phyloP scores from a whole-genome alignment of 2,329 filamentous ascomycete genomes.

The Apiospora koreana region DNA sequence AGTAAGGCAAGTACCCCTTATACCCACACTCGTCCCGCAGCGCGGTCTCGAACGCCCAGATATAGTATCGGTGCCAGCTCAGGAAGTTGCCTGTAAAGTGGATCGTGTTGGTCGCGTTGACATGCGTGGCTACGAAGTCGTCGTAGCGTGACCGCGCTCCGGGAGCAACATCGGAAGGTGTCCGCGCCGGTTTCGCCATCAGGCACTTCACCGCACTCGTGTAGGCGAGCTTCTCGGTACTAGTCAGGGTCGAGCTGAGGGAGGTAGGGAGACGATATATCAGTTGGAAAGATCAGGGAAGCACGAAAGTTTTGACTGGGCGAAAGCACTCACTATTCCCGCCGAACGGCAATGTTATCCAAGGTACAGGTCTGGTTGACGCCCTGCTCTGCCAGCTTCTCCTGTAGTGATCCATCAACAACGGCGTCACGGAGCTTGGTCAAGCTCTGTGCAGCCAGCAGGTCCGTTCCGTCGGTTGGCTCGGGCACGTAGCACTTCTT shows the following conservation, averaged over 20 bases:
- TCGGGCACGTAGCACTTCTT: slow-evolving; percentile 12
- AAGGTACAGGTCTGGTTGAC: slow-evolving; percentile 15
- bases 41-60: slow-evolving; percentile 15
- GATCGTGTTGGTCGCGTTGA: slow-evolving; percentile 34
- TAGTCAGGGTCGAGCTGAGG: background rate
- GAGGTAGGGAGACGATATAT: background rate
- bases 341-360: slow-evolving; percentile 10
- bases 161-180: slow-evolving; percentile 6
- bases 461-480: slow-evolving; percentile 17
- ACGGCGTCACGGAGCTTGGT: slow-evolving; percentile 10
- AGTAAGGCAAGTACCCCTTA: slow-evolving; percentile 40
- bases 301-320: background rate
- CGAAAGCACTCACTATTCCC: slow-evolving; percentile 15
- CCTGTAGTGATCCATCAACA: slow-evolving; percentile 10
- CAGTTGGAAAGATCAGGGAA: background rate
- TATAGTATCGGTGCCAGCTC: slow-evolving; percentile 20
- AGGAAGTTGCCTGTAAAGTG: slow-evolving; percentile 30
- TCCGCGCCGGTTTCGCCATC: slow-evolving; percentile 13
- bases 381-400: background rate
- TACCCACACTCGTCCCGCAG: slow-evolving; percentile 40
- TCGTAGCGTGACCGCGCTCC: slow-evolving; percentile 28
- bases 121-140: slow-evolving; percentile 41
- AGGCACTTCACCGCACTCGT: slow-evolving; percentile 16
- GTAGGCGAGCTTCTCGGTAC: background rate
- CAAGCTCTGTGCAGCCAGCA: slow-evolving; percentile 12